Percentiles rank a stretch among this genome's conserved stretches.
Evolutionary conservation across 805 yeast species (phyloP).

Genomic region (Wickerhamomyces rabaulensis): DNA sequence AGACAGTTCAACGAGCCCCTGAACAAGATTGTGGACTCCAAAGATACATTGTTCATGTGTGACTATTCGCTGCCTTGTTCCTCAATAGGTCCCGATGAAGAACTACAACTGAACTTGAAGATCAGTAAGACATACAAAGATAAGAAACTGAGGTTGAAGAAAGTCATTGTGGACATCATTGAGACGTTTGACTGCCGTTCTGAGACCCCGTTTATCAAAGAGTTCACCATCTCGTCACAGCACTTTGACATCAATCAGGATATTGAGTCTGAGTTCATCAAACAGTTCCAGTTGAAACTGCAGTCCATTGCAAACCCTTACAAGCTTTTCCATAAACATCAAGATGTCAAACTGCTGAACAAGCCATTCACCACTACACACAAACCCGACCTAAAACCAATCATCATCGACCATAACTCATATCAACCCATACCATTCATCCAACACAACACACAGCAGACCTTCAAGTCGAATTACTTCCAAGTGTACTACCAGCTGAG

Average conservation of each 20-base stretch:
- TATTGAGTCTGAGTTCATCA: slow-evolving; percentile 9
- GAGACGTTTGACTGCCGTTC: slow-evolving; percentile 43
- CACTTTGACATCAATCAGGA: slow-evolving; percentile 7
- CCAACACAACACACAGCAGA: slow-evolving; percentile 45
- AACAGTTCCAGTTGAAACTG: slow-evolving; percentile 25
- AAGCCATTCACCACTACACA: slow-evolving; percentile 15
- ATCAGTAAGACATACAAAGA: slow-evolving; percentile 28
- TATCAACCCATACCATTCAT: slow-evolving; percentile 27
- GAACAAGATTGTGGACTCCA: slow-evolving; percentile 36
- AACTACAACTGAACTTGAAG: slow-evolving; percentile 33
- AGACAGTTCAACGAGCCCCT: slow-evolving; percentile 51
- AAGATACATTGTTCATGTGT: slow-evolving; percentile 43
- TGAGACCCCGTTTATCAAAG: slow-evolving; percentile 39
- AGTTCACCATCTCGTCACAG: slow-evolving; percentile 31
- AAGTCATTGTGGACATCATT: slow-evolving; percentile 41
- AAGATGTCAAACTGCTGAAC: slow-evolving; percentile 25
- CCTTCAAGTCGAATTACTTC: slow-evolving; percentile 39
- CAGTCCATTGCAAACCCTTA: slow-evolving; percentile 19
- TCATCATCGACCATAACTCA: slow-evolving; percentile 17
- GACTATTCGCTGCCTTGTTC: slow-evolving; percentile 44
- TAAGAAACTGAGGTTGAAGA: slow-evolving; percentile 34
- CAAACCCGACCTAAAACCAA: slow-evolving; percentile 25
- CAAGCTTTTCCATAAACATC: slow-evolving; percentile 27
- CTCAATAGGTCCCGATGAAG: slow-evolving; percentile 57
- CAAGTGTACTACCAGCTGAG: slow-evolving; percentile 46